Evolutionary conservation across 257 asterid genomes (phyloP).

Genomic region (Eustoma russellianum): DNA sequence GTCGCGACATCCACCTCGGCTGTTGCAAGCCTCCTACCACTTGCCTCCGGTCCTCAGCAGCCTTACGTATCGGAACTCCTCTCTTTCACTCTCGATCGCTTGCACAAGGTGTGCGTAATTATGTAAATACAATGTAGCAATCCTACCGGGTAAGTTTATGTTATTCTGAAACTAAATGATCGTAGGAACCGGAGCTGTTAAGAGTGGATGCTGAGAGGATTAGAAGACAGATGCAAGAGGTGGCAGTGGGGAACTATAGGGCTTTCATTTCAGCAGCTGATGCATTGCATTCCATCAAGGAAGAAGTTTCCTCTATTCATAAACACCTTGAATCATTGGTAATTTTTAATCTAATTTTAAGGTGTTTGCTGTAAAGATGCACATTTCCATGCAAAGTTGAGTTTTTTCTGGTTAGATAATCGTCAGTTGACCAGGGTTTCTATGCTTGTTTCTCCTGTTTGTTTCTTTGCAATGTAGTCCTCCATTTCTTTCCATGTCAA

Average conservation of each 20-base stretch:
- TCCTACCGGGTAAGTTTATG: neutral
- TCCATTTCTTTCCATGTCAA: too few species aligned
- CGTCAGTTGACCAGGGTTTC: neutral
- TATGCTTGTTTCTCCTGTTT: too few species aligned
- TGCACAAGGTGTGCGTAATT: slow-evolving; percentile 57
- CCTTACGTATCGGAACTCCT: slow-evolving; percentile 90
- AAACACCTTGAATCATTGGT: slow-evolving; percentile 86
- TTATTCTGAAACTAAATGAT: slow-evolving; percentile 6
- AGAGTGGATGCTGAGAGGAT: slow-evolving; percentile 95
- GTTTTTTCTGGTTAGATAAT: neutral
- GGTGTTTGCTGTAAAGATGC: neutral
- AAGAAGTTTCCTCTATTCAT: slow-evolving; percentile 79
- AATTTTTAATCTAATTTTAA: slow-evolving; percentile 5
- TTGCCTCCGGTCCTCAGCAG: slow-evolving; percentile 86
- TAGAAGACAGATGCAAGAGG: slow-evolving; percentile 99
- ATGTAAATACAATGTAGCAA: too few species aligned
- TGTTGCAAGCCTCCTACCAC: slow-evolving; percentile 54
- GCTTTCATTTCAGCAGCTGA: slow-evolving; percentile 89
- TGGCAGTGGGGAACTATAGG: slow-evolving; percentile 89
- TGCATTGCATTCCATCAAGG: slow-evolving; percentile 74
- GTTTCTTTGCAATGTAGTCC: too few species aligned
- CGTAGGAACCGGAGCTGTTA: slow-evolving; percentile 84
- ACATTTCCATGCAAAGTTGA: neutral
- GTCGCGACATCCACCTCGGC: slow-evolving; percentile 38
- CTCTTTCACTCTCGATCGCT: slow-evolving; percentile 95